These are phyloP conservation scores for Chaetomium strumarium DNA, from an alignment of 2,329 filamentous ascomycete species.

Conservation along the genomic window DNA sequence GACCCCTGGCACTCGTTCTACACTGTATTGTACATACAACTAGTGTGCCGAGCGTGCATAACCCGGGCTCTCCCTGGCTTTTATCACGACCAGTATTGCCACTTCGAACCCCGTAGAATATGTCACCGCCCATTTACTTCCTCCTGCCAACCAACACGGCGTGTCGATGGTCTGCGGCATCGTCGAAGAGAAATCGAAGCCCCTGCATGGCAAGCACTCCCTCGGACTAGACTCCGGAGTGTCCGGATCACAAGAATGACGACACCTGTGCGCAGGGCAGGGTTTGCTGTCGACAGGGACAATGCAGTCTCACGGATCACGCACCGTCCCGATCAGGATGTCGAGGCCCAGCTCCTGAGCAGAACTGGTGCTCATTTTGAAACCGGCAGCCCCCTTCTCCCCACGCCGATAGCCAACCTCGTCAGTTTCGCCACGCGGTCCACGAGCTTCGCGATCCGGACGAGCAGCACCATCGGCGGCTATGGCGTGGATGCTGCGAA, in stretches of 20 bases:
- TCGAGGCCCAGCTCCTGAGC: not conserved
- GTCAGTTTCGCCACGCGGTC: conserved; percentile 57
- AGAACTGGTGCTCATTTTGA: not conserved
- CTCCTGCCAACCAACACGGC: too few relatives aligned
- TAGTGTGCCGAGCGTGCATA: not conserved
- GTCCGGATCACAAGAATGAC: not conserved
- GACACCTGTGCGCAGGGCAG: not conserved
- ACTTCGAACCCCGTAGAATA: too few relatives aligned
- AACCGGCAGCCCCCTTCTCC: conserved; percentile 39
- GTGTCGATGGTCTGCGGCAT: too few relatives aligned
- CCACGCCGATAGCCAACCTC: conserved; percentile 49
- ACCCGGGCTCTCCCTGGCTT: too few relatives aligned
- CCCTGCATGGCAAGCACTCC: not conserved
- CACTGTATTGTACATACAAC: too few relatives aligned
- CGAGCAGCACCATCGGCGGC: conserved; percentile 46
- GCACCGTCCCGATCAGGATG: not conserved
- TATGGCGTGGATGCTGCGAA: conserved; percentile 49
- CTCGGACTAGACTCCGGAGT: not conserved
- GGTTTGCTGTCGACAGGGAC: not conserved
- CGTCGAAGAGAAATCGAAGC: not conserved
- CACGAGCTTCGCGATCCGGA: conserved; percentile 50
- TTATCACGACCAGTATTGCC: too few relatives aligned
- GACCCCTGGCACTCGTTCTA: not conserved
- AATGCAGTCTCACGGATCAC: not conserved
- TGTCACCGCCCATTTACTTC: too few relatives aligned